Conservation (phyloP, 257 asterid species). For the Nicotiana obtusifolia region DNA sequence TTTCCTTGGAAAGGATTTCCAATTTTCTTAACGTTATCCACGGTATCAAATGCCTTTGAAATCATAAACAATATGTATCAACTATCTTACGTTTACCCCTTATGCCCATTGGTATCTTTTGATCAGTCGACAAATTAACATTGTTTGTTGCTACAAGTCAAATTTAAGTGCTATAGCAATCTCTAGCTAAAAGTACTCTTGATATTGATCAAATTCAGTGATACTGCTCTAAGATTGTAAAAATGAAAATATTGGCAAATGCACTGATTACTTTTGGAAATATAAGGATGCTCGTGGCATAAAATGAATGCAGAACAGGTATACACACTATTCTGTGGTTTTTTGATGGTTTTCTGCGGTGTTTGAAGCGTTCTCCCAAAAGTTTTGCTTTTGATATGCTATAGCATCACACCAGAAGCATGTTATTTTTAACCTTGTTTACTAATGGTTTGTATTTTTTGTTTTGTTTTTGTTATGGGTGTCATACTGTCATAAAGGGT, state of each 20-base stretch:
- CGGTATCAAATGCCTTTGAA: background rate
- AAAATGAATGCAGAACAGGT: background rate
- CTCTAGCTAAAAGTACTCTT: background rate
- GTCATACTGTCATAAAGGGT: constrained; percentile 47
- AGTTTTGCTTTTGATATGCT: background rate
- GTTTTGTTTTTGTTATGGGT: constrained; percentile 8
- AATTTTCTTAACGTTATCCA: background rate
- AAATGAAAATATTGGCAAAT: background rate
- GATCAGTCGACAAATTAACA: background rate
- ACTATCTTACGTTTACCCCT: background rate
- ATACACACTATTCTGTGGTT: background rate
- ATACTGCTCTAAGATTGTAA: background rate
- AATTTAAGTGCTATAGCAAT: background rate
- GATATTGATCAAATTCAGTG: background rate
- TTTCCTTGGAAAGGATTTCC: background rate
- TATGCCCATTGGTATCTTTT: background rate
- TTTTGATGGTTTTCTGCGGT: background rate
- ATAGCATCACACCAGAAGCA: background rate
- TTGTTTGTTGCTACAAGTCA: background rate
- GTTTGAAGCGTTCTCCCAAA: background rate
- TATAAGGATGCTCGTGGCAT: background rate
- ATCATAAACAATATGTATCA: background rate
- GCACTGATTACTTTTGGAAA: background rate
- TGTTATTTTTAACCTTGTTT: background rate
- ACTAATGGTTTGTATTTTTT: background rate